Percentiles rank a stretch among this genome's conserved stretches.
Conservation (phyloP, 176 grass and related monocot species). For the Aegilops bicornis region DNA sequence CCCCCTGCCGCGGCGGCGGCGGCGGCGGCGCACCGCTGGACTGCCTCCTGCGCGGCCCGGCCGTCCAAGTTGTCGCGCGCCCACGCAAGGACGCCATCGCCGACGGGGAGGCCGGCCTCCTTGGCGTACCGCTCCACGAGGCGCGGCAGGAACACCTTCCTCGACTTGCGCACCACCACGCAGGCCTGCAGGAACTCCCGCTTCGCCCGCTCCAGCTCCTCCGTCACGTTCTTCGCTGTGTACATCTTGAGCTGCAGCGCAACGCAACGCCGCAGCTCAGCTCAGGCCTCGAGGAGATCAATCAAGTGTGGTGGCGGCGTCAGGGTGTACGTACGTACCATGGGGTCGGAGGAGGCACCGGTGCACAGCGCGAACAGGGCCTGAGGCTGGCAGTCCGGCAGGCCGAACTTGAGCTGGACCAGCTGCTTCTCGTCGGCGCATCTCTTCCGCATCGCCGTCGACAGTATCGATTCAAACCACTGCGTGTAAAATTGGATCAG, state of each 20-base stretch:
- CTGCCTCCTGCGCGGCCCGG: constrained; percentile 44
- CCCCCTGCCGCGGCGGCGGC: too few relatives aligned
- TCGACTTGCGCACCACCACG: constrained; percentile 65
- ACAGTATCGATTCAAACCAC: constrained; percentile 86
- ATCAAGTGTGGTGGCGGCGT: neutral
- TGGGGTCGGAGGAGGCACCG: constrained; percentile 82
- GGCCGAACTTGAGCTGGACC: constrained; percentile 55
- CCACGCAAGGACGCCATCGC: constrained; percentile 56
- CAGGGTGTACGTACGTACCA: constrained; percentile 55
- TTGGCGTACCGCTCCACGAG: constrained; percentile 74
- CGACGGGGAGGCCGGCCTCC: constrained; percentile 54
- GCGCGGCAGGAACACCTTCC: constrained; percentile 70
- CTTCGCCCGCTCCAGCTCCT: constrained; percentile 87
- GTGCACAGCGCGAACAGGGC: constrained; percentile 83
- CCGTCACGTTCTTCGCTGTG: constrained; percentile 66
- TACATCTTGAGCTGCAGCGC: constrained; percentile 71
- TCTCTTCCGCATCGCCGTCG: constrained; percentile 71
- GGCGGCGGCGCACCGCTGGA: constrained; percentile 39
- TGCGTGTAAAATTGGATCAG: constrained; percentile 30
- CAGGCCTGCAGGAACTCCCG: constrained; percentile 73
- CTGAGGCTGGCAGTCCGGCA: constrained; percentile 63
- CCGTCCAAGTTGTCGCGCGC: constrained; percentile 47
- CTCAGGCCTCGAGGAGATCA: neutral
- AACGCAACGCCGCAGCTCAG: neutral
- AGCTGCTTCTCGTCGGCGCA: constrained; percentile 78